These are phyloP conservation scores for Pelargonium citronellum DNA, from an alignment of 441 rosid species.

Conservation along the genomic window DNA sequence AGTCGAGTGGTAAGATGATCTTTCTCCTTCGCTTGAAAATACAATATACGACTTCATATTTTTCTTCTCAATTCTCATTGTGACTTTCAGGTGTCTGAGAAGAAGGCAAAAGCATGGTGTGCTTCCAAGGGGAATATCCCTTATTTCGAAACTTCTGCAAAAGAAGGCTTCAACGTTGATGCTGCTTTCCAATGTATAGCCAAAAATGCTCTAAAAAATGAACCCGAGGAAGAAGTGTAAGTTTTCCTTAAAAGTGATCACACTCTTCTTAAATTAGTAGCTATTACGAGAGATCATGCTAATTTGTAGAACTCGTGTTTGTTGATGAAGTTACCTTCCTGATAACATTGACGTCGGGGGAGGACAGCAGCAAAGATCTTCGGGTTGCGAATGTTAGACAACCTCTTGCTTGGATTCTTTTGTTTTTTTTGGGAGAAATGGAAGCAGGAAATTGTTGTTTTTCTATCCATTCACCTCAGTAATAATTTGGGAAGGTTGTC, in stretches of 20 bases:
- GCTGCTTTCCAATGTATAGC: constrained; percentile 69
- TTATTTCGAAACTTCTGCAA: constrained; percentile 73
- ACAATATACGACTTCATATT: neutral
- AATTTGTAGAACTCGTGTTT: neutral
- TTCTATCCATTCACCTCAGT: neutral
- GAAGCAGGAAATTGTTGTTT: neutral
- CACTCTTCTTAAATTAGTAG: no score
- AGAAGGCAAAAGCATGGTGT: constrained; percentile 78
- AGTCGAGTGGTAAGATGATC: constrained; percentile 54
- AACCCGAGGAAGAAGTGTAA: constrained; percentile 77
- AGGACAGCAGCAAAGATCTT: constrained; percentile 34
- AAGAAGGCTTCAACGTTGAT: constrained; percentile 73
- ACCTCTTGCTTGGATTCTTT: neutral
- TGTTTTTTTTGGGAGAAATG: no score
- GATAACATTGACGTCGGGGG: constrained; percentile 32
- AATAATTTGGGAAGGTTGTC: no score
- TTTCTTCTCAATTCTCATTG: neutral
- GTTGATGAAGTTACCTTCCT: constrained; percentile 31
- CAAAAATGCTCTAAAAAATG: constrained; percentile 65
- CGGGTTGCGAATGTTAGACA: constrained; percentile 32
- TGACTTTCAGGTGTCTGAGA: constrained; percentile 53
- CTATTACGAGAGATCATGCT: neutral
- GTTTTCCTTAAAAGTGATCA: constrained; percentile 12
- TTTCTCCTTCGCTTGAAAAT: neutral
- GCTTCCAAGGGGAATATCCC: constrained; percentile 72